A percentile compares a stretch with the other conserved stretches of the same genome.
phyloP scores from a whole-genome alignment of 306 rosid species.

The Hippophae rhamnoides region DNA sequence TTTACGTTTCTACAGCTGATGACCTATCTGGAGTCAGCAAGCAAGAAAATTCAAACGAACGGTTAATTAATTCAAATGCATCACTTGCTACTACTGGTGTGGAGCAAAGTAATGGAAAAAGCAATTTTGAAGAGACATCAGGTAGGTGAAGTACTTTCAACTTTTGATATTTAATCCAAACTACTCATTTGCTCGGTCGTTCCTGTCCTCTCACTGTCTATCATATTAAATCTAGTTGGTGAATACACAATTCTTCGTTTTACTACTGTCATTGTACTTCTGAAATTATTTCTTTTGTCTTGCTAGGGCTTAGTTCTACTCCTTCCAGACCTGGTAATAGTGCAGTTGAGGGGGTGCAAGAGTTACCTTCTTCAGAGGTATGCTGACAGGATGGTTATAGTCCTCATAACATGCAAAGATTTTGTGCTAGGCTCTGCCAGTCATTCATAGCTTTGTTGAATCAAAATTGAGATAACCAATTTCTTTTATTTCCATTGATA shows the following conservation, averaged over 20 bases:
- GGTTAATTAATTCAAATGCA: constrained; percentile 45
- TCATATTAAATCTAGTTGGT: constrained; percentile 7
- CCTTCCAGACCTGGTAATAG: constrained; percentile 50
- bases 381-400: not conserved
- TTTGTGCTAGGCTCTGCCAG: constrained; percentile 4
- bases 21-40: constrained; percentile 61
- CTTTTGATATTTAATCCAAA: no score
- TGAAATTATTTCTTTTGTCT: constrained; percentile 14
- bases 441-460: no score
- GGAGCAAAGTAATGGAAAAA: constrained; percentile 49
- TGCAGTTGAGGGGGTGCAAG: constrained; percentile 44
- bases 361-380: constrained; percentile 79
- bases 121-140: constrained; percentile 51
- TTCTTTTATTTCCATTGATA: no score
- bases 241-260: constrained; percentile 8
- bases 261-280: not conserved
- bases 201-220: not conserved
- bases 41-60: constrained; percentile 51
- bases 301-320: constrained; percentile 48
- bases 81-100: constrained; percentile 1
- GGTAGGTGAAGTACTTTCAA: constrained; percentile 40
- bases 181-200: no score
- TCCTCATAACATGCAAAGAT: not conserved
- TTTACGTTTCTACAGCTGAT: constrained; percentile 40
- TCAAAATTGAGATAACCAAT: no score